These are phyloP conservation scores for Soucietia sequanensis DNA, from an alignment of 805 yeast genomes.

Conservation along the genomic window DNA sequence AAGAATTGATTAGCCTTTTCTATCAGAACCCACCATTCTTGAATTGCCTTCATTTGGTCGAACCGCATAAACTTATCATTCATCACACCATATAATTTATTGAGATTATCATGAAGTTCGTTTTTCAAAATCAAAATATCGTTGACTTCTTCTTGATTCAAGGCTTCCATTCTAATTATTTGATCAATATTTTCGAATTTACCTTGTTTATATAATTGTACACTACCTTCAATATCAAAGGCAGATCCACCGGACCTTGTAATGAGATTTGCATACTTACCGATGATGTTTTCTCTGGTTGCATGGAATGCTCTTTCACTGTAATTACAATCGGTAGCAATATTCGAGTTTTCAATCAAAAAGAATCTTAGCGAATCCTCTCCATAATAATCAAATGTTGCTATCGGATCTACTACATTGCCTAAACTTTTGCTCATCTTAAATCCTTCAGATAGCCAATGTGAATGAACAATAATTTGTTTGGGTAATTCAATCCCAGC, in stretches of 20 bases:
- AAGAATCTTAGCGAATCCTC: conserved; percentile 74
- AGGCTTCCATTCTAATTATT: conserved; percentile 11
- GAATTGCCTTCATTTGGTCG: conserved; percentile 56
- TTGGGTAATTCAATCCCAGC: conserved; percentile 70
- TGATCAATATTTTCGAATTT: conserved; percentile 21
- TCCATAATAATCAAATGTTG: conserved; percentile 61
- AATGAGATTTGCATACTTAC: conserved; percentile 79
- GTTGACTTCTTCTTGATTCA: conserved; percentile 10
- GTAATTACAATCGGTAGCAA: conserved; percentile 79
- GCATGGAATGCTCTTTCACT: conserved; percentile 52
- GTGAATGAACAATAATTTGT: conserved; percentile 84
- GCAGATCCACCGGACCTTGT: conserved; percentile 71
- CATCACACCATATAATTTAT: conserved; percentile 38
- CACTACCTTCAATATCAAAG: conserved; percentile 56
- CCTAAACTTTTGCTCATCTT: conserved; percentile 95
- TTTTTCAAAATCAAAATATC: conserved; percentile 13
- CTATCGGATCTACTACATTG: conserved; percentile 89
- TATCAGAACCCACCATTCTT: conserved; percentile 57
- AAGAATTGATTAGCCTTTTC: conserved; percentile 64
- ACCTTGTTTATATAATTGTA: conserved; percentile 19
- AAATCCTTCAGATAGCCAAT: conserved; percentile 86
- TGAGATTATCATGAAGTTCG: conserved; percentile 28
- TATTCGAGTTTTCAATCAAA: conserved; percentile 69
- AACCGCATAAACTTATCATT: conserved; percentile 42
- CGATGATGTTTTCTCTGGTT: conserved; percentile 65